Evolutionary conservation across 306 rosid genomes (phyloP), one percentile per base, ranked within the genome.

Genomic region (Cucurbita pepo): DNA sequence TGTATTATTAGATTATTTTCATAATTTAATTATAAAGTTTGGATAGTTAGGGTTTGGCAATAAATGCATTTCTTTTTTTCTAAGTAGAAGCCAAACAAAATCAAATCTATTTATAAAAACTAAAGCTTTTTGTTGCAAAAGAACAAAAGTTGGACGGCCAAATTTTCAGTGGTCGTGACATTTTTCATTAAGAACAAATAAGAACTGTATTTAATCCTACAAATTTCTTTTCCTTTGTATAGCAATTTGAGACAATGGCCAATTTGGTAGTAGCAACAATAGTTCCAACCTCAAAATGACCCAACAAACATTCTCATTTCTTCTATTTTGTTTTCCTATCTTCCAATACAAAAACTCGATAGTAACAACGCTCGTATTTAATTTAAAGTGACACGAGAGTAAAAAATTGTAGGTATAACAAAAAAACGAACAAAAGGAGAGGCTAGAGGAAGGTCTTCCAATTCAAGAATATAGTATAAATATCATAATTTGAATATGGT

Each of bases 141-240:
- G 71, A 18, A 64, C 71, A 64, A 44, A 43, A 36, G 34, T 43
- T 64, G 36, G 21, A 43, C 19, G 12, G 69, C 47, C 71, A 44
- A 10, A 64, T 18, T 64, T 41, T 64, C 37, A n/a, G 44, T 44
- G 34, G 18, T 43, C 52, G 7, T 64, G 5, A 14, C 51, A 16
- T 63, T 64, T 64, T 64, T 64, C 36, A 64, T 12, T 18, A 64
- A 64, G 18, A 64, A 63, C 70, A 63, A 63, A 63, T 63, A 63
- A 63, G 30, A 63, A 40, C 41, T 40, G 50, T 60, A 60, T n/a
- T 41, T 16, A 63, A n/a, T 51, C 9, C 16, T 16, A 63, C n/a
- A 40, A 40, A 4, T 4, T 40, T 53, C 6, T 10, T 62, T 40
- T 63, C 51, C 51, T 40, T 63, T 38, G 7, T 40, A 63, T 40